Evolutionary conservation across 495 filamentous ascomycete species (phyloP).

Genomic region (Penicillium antarcticum): DNA sequence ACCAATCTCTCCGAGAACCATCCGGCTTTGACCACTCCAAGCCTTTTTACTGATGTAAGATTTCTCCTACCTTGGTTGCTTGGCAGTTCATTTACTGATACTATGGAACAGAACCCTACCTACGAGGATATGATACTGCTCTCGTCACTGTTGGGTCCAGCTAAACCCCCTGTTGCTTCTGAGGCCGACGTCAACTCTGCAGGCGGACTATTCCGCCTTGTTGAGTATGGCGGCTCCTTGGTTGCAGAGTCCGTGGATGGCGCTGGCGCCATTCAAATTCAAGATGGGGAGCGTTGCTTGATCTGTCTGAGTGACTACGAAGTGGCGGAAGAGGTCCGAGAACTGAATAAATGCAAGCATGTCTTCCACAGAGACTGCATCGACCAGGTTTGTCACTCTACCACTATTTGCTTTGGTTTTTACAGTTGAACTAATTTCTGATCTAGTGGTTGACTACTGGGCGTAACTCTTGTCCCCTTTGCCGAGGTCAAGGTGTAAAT

Average conservation of each 20-base stretch:
- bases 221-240: slow-evolving; percentile 43
- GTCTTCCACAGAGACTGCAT: slow-evolving; percentile 74
- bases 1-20: slow-evolving; percentile 75
- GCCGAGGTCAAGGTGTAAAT: slow-evolving; percentile 64
- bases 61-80: not conserved
- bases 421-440: slow-evolving; percentile 7
- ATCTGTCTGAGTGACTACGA: slow-evolving; percentile 74
- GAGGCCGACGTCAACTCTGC: slow-evolving; percentile 64
- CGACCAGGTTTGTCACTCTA: slow-evolving; percentile 57
- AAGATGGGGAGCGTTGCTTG: slow-evolving; percentile 61
- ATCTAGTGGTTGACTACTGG: slow-evolving; percentile 73
- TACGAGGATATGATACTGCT: slow-evolving; percentile 79
- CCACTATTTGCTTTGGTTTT: not conserved
- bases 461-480: slow-evolving; percentile 75
- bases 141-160: slow-evolving; percentile 68
- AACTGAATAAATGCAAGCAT: slow-evolving; percentile 65
- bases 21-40: slow-evolving; percentile 71
- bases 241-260: slow-evolving; percentile 51
- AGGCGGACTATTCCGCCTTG: slow-evolving; percentile 54
- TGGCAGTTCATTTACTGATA: slow-evolving; percentile 8
- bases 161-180: slow-evolving; percentile 69
- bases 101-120: slow-evolving; percentile 56
- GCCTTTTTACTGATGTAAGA: slow-evolving; percentile 70
- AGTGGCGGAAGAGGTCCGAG: slow-evolving; percentile 57
- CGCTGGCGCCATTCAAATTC: slow-evolving; percentile 45